Conservation (phyloP, 2,329 filamentous ascomycete genomes). For the Xylaria hypoxylon region DNA sequence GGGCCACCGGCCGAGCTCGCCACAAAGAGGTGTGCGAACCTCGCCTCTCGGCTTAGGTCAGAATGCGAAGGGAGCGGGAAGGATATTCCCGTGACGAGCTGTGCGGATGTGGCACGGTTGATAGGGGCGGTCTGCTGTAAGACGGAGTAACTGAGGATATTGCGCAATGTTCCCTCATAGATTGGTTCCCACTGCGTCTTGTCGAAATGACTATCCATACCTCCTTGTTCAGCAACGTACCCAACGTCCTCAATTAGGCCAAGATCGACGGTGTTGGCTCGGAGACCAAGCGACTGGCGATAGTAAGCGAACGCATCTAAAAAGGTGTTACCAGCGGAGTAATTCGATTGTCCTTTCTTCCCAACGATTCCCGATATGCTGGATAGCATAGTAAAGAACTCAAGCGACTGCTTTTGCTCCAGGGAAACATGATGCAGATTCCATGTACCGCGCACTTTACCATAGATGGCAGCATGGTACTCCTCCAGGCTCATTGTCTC, state of each 20-base stretch:
- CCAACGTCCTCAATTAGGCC: slow-evolving; percentile 53
- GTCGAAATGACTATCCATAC: slow-evolving; percentile 4
- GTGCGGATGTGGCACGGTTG: too few species aligned
- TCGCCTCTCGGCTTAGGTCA: too few species aligned
- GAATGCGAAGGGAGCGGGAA: too few species aligned
- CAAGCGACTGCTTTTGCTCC: slow-evolving; percentile 43
- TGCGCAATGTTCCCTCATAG: slow-evolving; percentile 19
- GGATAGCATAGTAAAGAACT: slow-evolving; percentile 55
- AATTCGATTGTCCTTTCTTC: slow-evolving; percentile 55
- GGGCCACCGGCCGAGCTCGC: too few species aligned
- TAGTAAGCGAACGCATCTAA: slow-evolving; percentile 55
- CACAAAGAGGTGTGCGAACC: too few species aligned
- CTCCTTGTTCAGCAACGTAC: neutral
- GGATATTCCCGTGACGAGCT: too few species aligned
- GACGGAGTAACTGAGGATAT: too few species aligned
- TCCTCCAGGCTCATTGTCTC: slow-evolving; percentile 50
- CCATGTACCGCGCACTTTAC: slow-evolving; percentile 49
- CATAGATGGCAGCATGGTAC: slow-evolving; percentile 46
- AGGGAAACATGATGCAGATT: slow-evolving; percentile 52
- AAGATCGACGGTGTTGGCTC: slow-evolving; percentile 55
- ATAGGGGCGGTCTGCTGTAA: too few species aligned
- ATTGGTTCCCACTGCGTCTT: slow-evolving; percentile 12
- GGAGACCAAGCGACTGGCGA: slow-evolving; percentile 50
- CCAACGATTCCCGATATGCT: slow-evolving; percentile 53
- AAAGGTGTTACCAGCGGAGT: slow-evolving; percentile 57